Percentiles rank a stretch among this genome's conserved stretches.
Evolutionary conservation across 331 rosid genomes (phyloP).

Genomic region (Cydonia oblonga): DNA sequence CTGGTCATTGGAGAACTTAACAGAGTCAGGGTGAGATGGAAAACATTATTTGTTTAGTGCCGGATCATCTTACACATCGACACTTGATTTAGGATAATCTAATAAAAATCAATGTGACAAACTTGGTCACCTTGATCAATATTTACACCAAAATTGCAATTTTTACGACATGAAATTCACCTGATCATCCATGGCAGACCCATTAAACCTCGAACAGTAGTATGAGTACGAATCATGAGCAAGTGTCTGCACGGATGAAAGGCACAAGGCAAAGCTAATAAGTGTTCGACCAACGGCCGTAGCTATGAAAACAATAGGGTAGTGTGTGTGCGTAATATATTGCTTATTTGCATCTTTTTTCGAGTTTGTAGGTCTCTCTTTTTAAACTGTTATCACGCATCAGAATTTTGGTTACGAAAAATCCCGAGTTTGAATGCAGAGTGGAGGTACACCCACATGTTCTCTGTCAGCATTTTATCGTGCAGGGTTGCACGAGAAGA

Average conservation of each 20-base stretch:
- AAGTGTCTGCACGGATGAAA: constrained; percentile 53
- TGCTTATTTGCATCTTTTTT: not conserved
- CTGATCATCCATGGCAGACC: constrained; percentile 1
- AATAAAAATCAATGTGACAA: not conserved
- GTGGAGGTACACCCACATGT: not conserved
- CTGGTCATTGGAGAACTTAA: too few relatives aligned
- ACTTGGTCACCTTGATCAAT: not conserved
- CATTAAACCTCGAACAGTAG: constrained; percentile 24
- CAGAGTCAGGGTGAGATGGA: too few relatives aligned
- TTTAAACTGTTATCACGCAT: not conserved
- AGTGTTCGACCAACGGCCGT: not conserved
- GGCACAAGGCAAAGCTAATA: not conserved
- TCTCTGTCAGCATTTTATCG: not conserved
- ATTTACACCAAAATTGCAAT: not conserved
- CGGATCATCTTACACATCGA: not conserved
- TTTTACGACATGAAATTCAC: not conserved
- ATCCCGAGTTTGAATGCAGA: not conserved
- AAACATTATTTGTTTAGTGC: too few relatives aligned
- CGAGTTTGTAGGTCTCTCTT: too few relatives aligned
- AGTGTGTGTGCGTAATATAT: not conserved
- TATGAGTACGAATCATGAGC: constrained; percentile 69
- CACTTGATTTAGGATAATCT: not conserved
- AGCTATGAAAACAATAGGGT: not conserved
- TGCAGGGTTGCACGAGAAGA: not conserved
- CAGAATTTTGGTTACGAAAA: too few relatives aligned